A percentile compares a stretch with the other conserved stretches of the same genome.
Evolutionary conservation across 257 asterid genomes (phyloP).

Genomic region (Solanum megistacrolobum): DNA sequence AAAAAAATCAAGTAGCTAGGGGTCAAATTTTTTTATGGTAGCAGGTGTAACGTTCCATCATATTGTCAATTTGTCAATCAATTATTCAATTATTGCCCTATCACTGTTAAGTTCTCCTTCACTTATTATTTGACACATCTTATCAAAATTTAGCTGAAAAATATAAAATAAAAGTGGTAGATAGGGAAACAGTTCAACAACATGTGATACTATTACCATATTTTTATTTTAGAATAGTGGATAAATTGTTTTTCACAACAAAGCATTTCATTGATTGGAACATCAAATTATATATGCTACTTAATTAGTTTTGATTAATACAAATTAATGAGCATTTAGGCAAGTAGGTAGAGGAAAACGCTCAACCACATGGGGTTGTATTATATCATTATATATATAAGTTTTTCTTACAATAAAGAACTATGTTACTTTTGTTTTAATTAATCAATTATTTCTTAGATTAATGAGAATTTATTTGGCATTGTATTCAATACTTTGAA

Average conservation of each 20-base stretch:
- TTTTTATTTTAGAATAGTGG: background rate
- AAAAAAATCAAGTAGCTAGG: background rate
- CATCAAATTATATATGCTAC: background rate
- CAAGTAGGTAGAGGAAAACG: background rate
- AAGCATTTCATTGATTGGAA: background rate
- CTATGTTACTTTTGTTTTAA: background rate
- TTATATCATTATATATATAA: background rate
- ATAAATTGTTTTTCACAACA: background rate
- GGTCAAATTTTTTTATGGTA: background rate
- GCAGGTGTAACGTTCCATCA: slow-evolving; percentile 21
- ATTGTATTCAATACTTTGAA: background rate
- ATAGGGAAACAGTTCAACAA: background rate
- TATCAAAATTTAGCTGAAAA: background rate
- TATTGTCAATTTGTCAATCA: background rate
- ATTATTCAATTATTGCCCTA: background rate
- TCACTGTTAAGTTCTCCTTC: background rate
- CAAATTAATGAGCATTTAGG: background rate
- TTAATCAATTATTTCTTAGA: background rate
- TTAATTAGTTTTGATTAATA: background rate
- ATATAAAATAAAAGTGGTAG: background rate
- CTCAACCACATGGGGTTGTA: background rate
- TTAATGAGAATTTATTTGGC: background rate
- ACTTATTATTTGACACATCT: background rate
- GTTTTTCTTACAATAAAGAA: background rate
- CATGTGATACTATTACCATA: background rate